Evolutionary conservation across 2,329 filamentous ascomycete genomes (phyloP), one percentile per base, ranked within the genome.

Genomic region (Allantophomopsis cytisporea): DNA sequence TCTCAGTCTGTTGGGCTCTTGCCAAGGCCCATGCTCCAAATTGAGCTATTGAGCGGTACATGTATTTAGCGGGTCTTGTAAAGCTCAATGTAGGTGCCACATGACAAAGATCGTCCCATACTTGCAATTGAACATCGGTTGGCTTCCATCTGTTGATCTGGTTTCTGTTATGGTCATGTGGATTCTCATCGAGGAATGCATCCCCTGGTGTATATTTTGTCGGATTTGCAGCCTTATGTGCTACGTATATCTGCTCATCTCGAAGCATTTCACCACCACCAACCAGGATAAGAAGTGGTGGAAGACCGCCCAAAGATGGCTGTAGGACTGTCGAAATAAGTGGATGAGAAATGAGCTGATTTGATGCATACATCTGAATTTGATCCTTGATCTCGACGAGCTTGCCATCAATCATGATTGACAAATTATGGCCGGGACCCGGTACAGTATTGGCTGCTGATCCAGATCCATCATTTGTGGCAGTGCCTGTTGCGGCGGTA

Each of bases 71-170:
- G 1, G 91, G 91, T n/a, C 80, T 73, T 0, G 89, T 96, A 57
- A 94, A 96, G 51, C 85, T 94, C n/a, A 96, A 68, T 0, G 88
- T 95, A 1, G 89, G 85, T 1, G 82, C 80, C 5, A 94, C 88
- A 54, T 96, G 89, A 52, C 91, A 96, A 2, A 96, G 65, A 50
- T 94, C 83, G 42, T 96, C 89, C 88, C 89, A 96, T 2, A 96
- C 80, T 56, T 96, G 91, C 2, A 98, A 69, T 55, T 95, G 87
- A 0, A 96, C 89, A 50, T 94, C 76, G 0, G 91, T 98, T 0
- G 87, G 84, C 41, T 76, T 75, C 58, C 85, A 93, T 45, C 70
- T 76, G 30, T 68, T 63, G 13, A 91, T 52, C 11, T 67, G 59
- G 4, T 49, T 45, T 37, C 57, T 60, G 2, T 68, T 66, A n/a